Evolutionary conservation across 225 moss, liverwort and hornwort genomes (phyloP).

Genomic region (Lunularia cruciata): DNA sequence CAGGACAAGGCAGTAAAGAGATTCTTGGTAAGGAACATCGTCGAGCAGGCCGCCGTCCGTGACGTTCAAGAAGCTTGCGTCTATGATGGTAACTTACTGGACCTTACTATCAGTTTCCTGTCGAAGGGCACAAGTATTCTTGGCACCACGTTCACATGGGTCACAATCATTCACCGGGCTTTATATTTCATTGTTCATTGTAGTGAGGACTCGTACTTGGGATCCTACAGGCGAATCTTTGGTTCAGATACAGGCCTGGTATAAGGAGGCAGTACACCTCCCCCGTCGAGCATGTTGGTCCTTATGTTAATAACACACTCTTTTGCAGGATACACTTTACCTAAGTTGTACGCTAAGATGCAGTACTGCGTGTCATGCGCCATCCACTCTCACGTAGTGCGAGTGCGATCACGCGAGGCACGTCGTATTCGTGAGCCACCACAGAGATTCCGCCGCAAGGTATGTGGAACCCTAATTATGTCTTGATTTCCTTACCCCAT

Average conservation of each 20-base stretch:
- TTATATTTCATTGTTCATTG: too few species aligned
- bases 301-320: too few species aligned
- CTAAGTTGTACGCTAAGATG: conserved; percentile 91
- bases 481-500: not conserved
- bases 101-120: too few species aligned
- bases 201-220: too few species aligned
- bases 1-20: conserved; percentile 98
- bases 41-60: conserved; percentile 89
- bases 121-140: too few species aligned
- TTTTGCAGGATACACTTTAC: conserved; percentile 75
- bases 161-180: too few species aligned
- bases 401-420: conserved; percentile 76
- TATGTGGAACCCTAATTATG: not conserved
- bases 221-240: too few species aligned
- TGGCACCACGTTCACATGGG: too few species aligned
- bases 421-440: conserved; percentile 87
- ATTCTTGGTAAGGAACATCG: conserved; percentile 89
- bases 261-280: too few species aligned
- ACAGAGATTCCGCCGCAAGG: conserved; percentile 86
- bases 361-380: conserved; percentile 86
- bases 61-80: conserved; percentile 98
- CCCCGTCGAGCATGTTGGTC: too few species aligned
- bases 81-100: conserved; percentile 86
- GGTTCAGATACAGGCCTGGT: too few species aligned
- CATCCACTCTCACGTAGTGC: conserved; percentile 87